These are phyloP conservation scores for Fusarium albosuccineum DNA, from an alignment of 2,329 filamentous ascomycete genomes.

Conservation along the genomic window DNA sequence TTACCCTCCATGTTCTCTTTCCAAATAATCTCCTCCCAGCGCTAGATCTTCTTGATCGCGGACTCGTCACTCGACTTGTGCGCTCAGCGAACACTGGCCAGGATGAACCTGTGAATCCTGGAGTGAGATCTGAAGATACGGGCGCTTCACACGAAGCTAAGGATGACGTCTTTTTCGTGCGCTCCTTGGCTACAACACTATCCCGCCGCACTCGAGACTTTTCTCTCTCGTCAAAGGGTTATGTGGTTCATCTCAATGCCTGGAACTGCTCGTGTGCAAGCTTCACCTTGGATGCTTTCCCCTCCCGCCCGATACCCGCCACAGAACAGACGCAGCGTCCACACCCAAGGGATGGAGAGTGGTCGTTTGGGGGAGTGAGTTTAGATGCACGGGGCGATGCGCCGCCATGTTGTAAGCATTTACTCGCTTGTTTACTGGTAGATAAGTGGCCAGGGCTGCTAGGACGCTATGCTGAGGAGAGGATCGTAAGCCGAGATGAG, in stretches of 20 bases:
- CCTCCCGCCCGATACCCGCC: constrained; percentile 23
- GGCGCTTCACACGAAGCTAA: constrained; percentile 40
- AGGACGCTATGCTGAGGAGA: constrained; percentile 67
- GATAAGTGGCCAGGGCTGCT: constrained; percentile 73
- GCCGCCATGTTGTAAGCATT: constrained; percentile 84
- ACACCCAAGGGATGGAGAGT: constrained; percentile 27
- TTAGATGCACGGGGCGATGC: constrained; percentile 54
- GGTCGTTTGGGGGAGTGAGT: constrained; percentile 66
- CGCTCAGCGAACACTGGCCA: background rate
- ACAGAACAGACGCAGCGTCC: constrained; percentile 6
- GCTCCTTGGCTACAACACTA: constrained; percentile 63
- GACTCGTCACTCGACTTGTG: constrained; percentile 72
- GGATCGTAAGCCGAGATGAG: constrained; percentile 71
- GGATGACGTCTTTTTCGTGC: constrained; percentile 70
- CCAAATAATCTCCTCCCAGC: constrained; percentile 85
- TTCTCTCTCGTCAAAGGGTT: constrained; percentile 53
- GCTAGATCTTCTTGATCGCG: constrained; percentile 86
- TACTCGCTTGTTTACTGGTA: constrained; percentile 84
- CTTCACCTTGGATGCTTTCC: constrained; percentile 81
- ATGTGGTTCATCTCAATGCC: constrained; percentile 78
- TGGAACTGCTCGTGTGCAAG: constrained; percentile 95
- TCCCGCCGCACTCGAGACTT: constrained; percentile 41
- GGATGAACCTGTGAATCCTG: background rate
- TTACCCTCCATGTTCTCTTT: constrained; percentile 88
- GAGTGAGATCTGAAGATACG: background rate